Conservation (phyloP, 331 rosid genomes). For the Phaseolus coccineus region DNA sequence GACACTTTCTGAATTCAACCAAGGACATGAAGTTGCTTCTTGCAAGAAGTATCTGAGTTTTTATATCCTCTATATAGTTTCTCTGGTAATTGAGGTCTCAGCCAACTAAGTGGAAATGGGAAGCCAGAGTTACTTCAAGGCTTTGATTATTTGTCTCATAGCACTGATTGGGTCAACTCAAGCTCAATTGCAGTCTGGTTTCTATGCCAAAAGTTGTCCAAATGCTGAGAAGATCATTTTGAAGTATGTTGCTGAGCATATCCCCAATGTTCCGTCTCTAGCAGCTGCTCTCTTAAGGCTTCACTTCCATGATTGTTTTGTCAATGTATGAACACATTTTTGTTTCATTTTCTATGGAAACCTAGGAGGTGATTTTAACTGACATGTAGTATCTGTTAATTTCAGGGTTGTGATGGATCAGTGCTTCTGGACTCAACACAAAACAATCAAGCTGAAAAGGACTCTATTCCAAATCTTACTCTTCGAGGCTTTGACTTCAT, state of each 20-base stretch:
- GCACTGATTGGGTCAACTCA: slow-evolving; percentile 57
- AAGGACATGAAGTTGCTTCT: slow-evolving; percentile 31
- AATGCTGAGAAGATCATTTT: slow-evolving; percentile 71
- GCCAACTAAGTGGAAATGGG: slow-evolving; percentile 50
- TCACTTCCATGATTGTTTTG: slow-evolving; percentile 95
- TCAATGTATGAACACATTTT: slow-evolving; percentile 53
- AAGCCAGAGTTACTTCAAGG: slow-evolving; percentile 33
- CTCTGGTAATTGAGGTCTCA: slow-evolving; percentile 26
- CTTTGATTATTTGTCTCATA: slow-evolving; percentile 53
- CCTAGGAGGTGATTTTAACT: background rate
- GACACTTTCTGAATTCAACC: background rate
- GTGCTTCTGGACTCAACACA: slow-evolving; percentile 74
- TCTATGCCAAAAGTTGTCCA: slow-evolving; percentile 76
- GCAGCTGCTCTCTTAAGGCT: slow-evolving; percentile 86
- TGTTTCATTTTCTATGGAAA: background rate
- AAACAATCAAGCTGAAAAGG: slow-evolving; percentile 67
- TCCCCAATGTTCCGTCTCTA: slow-evolving; percentile 74
- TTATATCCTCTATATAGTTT: background rate
- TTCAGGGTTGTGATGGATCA: slow-evolving; percentile 95
- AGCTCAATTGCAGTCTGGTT: slow-evolving; percentile 70
- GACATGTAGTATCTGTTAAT: background rate
- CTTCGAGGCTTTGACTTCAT: slow-evolving; percentile 84
- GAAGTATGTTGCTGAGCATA: slow-evolving; percentile 63
- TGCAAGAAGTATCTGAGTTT: slow-evolving; percentile 20
- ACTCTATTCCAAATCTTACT: slow-evolving; percentile 65